phyloP scores from a whole-genome alignment of 306 rosid genomes.

The Trichosanthes cucumerina region DNA sequence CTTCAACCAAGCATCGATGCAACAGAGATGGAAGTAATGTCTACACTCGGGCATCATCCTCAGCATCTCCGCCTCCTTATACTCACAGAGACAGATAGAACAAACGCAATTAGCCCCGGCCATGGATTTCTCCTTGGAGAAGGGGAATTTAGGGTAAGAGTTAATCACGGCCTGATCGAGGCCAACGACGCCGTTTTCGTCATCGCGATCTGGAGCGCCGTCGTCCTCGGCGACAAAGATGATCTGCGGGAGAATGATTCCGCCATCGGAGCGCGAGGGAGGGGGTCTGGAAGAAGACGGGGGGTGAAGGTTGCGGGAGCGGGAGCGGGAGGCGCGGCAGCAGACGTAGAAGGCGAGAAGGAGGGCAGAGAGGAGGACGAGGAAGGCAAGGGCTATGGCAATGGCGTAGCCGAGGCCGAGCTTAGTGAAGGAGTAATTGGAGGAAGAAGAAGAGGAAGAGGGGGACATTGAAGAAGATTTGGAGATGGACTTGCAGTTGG shows the following conservation, averaged over 20 bases:
- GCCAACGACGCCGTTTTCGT: constrained; percentile 30
- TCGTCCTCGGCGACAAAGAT: constrained; percentile 76
- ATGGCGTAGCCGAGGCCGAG: constrained; percentile 54
- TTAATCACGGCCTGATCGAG: constrained; percentile 54
- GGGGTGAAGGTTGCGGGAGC: not conserved
- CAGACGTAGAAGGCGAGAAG: constrained; percentile 48
- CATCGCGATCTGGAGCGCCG: constrained; percentile 20
- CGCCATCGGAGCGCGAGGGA: constrained; percentile 14
- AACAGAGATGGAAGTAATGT: constrained; percentile 65
- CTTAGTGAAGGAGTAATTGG: constrained; percentile 36
- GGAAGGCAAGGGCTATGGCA: constrained; percentile 75
- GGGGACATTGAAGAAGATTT: constrained; percentile 22
- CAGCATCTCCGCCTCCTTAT: constrained; percentile 70
- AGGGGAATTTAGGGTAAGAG: constrained; percentile 67
- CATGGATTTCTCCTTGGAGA: constrained; percentile 14
- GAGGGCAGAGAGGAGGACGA: constrained; percentile 40
- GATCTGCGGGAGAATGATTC: constrained; percentile 59
- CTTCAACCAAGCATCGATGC: constrained; percentile 84
- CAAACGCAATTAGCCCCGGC: constrained; percentile 25
- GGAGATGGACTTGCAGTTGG: constrained; percentile 19
- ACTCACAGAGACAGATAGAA: constrained; percentile 81
- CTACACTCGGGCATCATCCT: constrained; percentile 97
- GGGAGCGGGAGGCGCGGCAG: constrained; percentile 33
- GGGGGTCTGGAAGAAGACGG: not conserved
- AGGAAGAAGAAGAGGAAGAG: constrained; percentile 26